Base-by-base conservation (phyloP, 208 protist species). In the Zelonia costaricensis region DNA sequence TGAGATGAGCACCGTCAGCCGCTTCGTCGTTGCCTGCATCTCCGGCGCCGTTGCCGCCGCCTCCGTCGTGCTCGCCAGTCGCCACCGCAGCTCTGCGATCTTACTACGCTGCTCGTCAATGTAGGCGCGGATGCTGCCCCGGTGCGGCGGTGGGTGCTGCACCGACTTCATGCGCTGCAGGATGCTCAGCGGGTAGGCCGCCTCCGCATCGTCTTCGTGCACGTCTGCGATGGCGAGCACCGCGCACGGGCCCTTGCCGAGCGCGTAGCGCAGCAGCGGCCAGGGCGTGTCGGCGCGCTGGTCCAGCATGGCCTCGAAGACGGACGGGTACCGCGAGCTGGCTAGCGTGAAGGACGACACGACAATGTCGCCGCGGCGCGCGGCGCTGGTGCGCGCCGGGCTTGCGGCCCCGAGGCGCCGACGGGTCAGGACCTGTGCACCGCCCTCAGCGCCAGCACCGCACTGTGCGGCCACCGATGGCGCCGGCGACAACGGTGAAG, bases 341-440 rank as follows among this genome's bases (percentile, higher is more conserved):
- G 68, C 59, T 13, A 84, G 45, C 12, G 73, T 74, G 62, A 84
- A 84, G 61, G 62, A 76, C 1, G 78, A 73, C 7, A 84, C 59
- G 13, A 84, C 61, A 3, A 84, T 76, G 46, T 84, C 78, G 51
- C 43, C 12, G 5, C 20, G 22, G 20, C 22, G n/a, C 23, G 44
- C 23, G 9, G 6, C 6, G 23, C 33, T 10, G 33, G 7, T 4
- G 33, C 33, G 33, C 7, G 33, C 10, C 33, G 4, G 33, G 33
- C 33, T 10, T 38, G 7, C 33, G 10, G 33, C 33, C 7, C 33
- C 33, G 33, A 38, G 33, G 33, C 33, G 33, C 20, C 44, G 23
- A 5, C 18, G n/a, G 3, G 4, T 28, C 9, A 30, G 15, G 18
- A 15, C 7, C 7, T n/a, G 44, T 23, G 3, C 22, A n/a, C 3